phyloP scores from a whole-genome alignment of 2,329 filamentous ascomycete species.

The Stromatinia cepivora region DNA sequence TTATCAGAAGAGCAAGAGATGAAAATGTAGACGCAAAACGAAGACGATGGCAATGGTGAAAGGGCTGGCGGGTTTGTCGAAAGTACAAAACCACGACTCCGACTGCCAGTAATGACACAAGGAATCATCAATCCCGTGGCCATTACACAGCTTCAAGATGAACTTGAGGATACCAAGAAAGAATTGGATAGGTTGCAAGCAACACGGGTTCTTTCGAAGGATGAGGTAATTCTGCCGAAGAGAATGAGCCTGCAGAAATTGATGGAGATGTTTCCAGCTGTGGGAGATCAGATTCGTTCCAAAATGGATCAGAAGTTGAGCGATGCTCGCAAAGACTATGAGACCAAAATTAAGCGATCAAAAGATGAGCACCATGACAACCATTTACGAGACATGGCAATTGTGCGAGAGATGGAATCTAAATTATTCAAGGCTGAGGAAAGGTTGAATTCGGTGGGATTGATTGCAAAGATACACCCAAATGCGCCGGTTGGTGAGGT shows the following conservation, averaged over 20 bases:
- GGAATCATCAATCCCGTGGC: constrained; percentile 2
- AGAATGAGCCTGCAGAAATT: not conserved
- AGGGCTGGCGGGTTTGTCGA: not conserved
- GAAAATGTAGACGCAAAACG: not conserved
- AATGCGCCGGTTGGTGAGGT: not conserved
- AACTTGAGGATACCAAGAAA: constrained; percentile 14
- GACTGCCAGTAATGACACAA: constrained; percentile 1
- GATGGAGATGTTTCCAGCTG: not conserved
- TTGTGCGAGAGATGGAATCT: not conserved
- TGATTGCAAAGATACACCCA: not conserved
- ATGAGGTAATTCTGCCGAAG: not conserved
- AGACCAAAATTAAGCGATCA: not conserved
- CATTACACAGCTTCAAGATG: constrained; percentile 9
- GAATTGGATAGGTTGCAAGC: not conserved
- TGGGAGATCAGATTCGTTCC: not conserved
- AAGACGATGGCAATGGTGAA: too few relatives aligned
- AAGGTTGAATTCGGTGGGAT: not conserved
- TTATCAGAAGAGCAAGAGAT: not conserved
- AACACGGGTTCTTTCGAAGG: not conserved
- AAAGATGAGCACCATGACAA: not conserved
- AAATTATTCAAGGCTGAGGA: not conserved
- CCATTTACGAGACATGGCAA: not conserved
- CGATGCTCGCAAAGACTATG: not conserved
- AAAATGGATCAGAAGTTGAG: not conserved
- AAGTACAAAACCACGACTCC: constrained; percentile 2